Evolutionary conservation across 345 rosid species (phyloP), one percentile per base, ranked within the genome.

Genomic region (Populus simonii): DNA sequence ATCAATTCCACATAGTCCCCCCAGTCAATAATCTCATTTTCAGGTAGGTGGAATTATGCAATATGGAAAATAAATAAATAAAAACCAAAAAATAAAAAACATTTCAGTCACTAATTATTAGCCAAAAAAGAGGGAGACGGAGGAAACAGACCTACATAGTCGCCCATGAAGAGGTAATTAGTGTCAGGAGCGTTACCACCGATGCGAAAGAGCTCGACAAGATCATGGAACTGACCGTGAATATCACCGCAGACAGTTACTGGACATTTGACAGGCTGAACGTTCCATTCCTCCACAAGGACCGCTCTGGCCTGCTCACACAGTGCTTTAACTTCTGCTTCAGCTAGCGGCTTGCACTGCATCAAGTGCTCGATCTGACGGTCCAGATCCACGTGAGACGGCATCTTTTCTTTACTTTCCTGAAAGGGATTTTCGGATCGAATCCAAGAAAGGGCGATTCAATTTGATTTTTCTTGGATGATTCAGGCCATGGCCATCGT

Each of bases 151-250:
- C 88, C 89, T 18, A 88, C 90, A 41, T 88, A 88, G 59, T 88
- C 90, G 27, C 90, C 90, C 90, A 88, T 88, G 83, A 85, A 88
- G 70, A 88, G 88, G 72, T 88, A 88, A 57, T 86, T 88, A 38
- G 88, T 88, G 67, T 88, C 89, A 16, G 87, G 90, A 15, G 87
- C 84, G 66, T 79, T 84, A 70, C 90, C 90, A 12, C 90, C 88
- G 69, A 88, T 88, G 70, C 89, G 87, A 72, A 88, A 88, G 65
- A 88, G 87, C 82, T 88, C 90, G 51, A 88, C 75, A 23, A 88
- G 90, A 84, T 88, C 90, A 53, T 88, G 89, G 67, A 88, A 88
- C 77, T 88, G 89, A 22, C 89, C 90, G 72, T 88, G 87, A 59
- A 86, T 84, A 61, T 88, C 90, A 20, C 87, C 90, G 83, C 88